Evolutionary conservation across 768 basidiomycete genomes (phyloP).

Genomic region (Lactarius trivialis): DNA sequence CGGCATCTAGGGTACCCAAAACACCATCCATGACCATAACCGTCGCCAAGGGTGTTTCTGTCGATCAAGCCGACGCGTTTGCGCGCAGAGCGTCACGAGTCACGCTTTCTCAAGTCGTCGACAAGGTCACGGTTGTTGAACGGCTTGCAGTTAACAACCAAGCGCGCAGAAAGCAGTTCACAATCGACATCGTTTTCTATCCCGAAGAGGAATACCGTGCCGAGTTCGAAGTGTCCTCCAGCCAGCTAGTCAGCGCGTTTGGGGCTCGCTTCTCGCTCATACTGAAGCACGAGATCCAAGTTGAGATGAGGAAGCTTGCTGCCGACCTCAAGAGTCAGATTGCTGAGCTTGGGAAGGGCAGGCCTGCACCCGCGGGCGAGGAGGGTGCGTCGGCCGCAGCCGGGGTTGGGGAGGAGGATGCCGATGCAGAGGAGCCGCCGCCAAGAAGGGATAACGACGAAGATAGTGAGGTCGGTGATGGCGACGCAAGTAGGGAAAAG

Average conservation of each 20-base stretch:
- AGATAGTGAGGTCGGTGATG: constrained; percentile 73
- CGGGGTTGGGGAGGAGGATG: constrained; percentile 48
- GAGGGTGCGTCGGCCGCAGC: constrained; percentile 45
- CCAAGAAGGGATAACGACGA: constrained; percentile 50
- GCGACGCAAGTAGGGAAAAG: constrained; percentile 76
- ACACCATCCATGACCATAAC: constrained; percentile 95
- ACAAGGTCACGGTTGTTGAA: constrained; percentile 77
- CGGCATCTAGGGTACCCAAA: constrained; percentile 90
- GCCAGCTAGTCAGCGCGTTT: constrained; percentile 69
- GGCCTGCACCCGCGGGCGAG: constrained; percentile 38
- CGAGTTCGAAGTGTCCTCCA: constrained; percentile 71
- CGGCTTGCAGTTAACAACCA: constrained; percentile 57
- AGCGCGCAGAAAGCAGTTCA: constrained; percentile 72
- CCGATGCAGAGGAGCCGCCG: constrained; percentile 34
- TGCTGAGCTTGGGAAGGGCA: constrained; percentile 78
- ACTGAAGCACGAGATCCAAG: constrained; percentile 79
- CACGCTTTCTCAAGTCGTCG: constrained; percentile 82
- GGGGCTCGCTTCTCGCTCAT: constrained; percentile 67
- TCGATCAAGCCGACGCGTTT: constrained; percentile 61
- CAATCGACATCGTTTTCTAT: constrained; percentile 77
- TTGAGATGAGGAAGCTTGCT: constrained; percentile 81
- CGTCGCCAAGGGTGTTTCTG: constrained; percentile 46
- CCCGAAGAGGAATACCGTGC: constrained; percentile 74
- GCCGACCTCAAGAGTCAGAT: constrained; percentile 74
- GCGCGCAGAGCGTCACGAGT: constrained; percentile 86